Evolutionary conservation across 1,139 yeast genomes (phyloP).

Genomic region (Candida anutae): DNA sequence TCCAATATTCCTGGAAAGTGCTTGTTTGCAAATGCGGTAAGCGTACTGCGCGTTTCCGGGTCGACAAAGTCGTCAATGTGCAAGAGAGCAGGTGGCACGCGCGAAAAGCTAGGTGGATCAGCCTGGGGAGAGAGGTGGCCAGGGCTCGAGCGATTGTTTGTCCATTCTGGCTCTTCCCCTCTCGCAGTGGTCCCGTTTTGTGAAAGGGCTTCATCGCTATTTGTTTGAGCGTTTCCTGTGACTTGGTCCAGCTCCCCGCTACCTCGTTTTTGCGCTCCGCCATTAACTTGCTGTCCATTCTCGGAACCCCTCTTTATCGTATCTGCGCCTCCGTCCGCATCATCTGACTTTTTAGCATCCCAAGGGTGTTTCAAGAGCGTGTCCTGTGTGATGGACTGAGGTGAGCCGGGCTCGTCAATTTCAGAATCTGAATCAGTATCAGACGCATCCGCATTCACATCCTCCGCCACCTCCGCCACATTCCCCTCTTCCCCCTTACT

Average conservation of each 20-base stretch:
- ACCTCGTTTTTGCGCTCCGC: too few relatives aligned
- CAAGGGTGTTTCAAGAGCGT: conserved; percentile 7
- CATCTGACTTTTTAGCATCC: too few relatives aligned
- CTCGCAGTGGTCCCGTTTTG: conserved; percentile 1
- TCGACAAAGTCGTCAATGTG: conserved; percentile 48
- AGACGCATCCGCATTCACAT: conserved; percentile 2
- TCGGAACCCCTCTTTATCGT: too few relatives aligned
- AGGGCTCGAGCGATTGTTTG: neutral
- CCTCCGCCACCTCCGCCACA: conserved; percentile 2
- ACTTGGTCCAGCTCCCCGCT: neutral
- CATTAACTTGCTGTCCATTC: too few relatives aligned
- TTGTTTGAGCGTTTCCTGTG: neutral
- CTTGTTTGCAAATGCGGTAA: conserved; percentile 23
- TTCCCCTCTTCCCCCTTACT: too few relatives aligned
- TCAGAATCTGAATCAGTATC: neutral
- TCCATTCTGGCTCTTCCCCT: neutral
- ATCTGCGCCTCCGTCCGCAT: too few relatives aligned
- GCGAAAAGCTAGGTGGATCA: conserved; percentile 67
- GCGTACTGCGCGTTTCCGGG: conserved; percentile 9
- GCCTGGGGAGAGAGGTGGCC: conserved; percentile 4
- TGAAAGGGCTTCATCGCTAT: conserved; percentile 7
- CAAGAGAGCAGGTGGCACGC: conserved; percentile 51
- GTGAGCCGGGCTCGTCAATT: conserved; percentile 1
- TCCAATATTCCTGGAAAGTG: conserved; percentile 42
- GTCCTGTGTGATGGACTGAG: conserved; percentile 1